These are phyloP conservation scores for Begonia masoniana DNA, from an alignment of 306 rosid genomes.

Conservation along the genomic window DNA sequence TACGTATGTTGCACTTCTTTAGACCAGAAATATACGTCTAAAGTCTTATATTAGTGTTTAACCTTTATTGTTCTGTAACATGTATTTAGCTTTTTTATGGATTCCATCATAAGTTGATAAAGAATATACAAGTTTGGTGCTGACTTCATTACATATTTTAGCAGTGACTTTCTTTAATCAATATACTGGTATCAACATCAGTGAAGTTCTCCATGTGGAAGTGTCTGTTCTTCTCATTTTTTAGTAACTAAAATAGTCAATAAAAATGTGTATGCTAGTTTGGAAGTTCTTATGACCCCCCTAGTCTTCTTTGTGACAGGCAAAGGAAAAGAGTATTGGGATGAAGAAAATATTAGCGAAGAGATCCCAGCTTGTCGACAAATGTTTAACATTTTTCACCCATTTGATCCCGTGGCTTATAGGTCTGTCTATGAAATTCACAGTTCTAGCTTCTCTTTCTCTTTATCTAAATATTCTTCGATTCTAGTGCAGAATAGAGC, in stretches of 20 bases:
- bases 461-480: slow-evolving; percentile 2
- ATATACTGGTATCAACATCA: no score
- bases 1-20: no score
- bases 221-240: no score
- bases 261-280: slow-evolving; percentile 1
- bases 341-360: slow-evolving; percentile 62
- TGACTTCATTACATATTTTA: no score
- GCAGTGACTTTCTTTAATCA: no score
- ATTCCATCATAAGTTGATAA: no score
- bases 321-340: slow-evolving; percentile 86
- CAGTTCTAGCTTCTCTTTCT: not conserved
- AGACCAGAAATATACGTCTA: no score
- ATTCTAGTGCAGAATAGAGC: slow-evolving; percentile 59
- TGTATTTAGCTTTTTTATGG: no score
- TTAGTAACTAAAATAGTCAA: not conserved
- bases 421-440: slow-evolving; percentile 36
- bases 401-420: slow-evolving; percentile 95
- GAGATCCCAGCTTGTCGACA: slow-evolving; percentile 94
- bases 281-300: slow-evolving; percentile 5
- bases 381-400: slow-evolving; percentile 96
- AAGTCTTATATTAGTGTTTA: no score
- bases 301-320: slow-evolving; percentile 34
- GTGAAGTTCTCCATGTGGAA: not conserved
- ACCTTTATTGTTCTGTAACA: no score
- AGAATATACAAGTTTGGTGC: no score